Base-by-base conservation (phyloP, 441 rosid species). In the Populus hybrid region DNA sequence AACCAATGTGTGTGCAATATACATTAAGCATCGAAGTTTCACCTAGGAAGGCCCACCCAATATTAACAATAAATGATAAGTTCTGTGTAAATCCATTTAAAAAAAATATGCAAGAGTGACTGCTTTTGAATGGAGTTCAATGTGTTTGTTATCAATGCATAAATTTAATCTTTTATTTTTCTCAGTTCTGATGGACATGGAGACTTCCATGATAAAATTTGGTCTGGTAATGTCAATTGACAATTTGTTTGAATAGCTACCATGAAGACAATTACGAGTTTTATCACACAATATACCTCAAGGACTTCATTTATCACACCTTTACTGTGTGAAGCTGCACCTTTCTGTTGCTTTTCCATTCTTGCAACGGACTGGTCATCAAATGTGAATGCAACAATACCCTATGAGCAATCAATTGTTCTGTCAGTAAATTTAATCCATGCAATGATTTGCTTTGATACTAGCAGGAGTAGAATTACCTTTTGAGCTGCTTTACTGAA, bases 401-500 rank as follows among this genome's bases (percentile, higher is more conserved):
- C 98, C 99, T 94, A 84, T 12, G 18, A 12, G 16, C 87, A 84
- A 45, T 40, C 2, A 79, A 78, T 29, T 80, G 29, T 28, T 71
- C 56, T 74, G 24, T 79, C 68, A 68, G 72, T 68, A 59, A 78
- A 42, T 72, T 28, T 31, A 29, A 12, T 1, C 14, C 8, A 78
- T 45, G 74, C 26, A 79, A 31, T 56, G 64, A 78, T 64, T 65
- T 31, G 66, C 69, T 56, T 36, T 65, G 74, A 66, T 66, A 74
- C 63, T 40, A 76, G 70, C 50, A 83, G 42, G 77, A 70, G 79
- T 35, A 74, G 71, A 71, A 64, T 64, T 90, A 96, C 99, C 98
- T 96, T 94, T 84, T 91, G 99, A 74, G 97, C 99, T 83, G 98
- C 98, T 91, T 92, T 96, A 86, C 97, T 94, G 84, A 96, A 96